These are phyloP conservation scores for Teunomyces pallodes DNA, from an alignment of 805 yeast genomes.

Conservation along the genomic window DNA sequence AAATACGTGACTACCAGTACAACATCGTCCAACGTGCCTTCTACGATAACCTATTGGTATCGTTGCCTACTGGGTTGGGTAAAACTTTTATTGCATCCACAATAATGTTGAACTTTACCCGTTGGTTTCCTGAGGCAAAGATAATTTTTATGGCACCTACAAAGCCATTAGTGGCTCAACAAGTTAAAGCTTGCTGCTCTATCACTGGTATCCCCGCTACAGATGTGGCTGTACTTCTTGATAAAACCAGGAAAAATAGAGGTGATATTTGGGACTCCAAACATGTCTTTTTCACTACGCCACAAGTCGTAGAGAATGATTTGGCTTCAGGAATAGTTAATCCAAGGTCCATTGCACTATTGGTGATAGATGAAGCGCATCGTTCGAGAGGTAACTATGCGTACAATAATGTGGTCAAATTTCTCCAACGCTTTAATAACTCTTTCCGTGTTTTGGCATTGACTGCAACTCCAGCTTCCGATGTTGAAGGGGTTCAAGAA, in stretches of 20 bases:
- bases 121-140: constrained; percentile 82
- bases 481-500: constrained; percentile 82
- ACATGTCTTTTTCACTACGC: constrained; percentile 88
- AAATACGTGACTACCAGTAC: constrained; percentile 84
- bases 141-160: constrained; percentile 97
- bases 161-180: constrained; percentile 93
- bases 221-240: constrained; percentile 77
- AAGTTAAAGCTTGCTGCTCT: constrained; percentile 86
- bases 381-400: constrained; percentile 89
- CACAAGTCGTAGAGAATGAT: constrained; percentile 94
- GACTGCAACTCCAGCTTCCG: constrained; percentile 95
- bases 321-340: constrained; percentile 68
- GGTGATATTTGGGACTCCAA: constrained; percentile 74
- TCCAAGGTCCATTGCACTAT: constrained; percentile 69
- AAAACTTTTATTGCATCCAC: constrained; percentile 95
- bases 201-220: constrained; percentile 78
- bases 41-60: constrained; percentile 73
- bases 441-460: constrained; percentile 78
- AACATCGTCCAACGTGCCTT: constrained; percentile 74
- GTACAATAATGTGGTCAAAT: constrained; percentile 77
- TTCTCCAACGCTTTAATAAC: constrained; percentile 50
- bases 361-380: constrained; percentile 96
- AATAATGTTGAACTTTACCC: constrained; percentile 81
- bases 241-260: constrained; percentile 55
- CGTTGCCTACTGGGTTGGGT: constrained; percentile 96